Percentiles rank a stretch among this genome's conserved stretches.
These are phyloP conservation scores for Didymella lethalis DNA, from an alignment of 2,329 filamentous ascomycete species.

Conservation along the genomic window DNA sequence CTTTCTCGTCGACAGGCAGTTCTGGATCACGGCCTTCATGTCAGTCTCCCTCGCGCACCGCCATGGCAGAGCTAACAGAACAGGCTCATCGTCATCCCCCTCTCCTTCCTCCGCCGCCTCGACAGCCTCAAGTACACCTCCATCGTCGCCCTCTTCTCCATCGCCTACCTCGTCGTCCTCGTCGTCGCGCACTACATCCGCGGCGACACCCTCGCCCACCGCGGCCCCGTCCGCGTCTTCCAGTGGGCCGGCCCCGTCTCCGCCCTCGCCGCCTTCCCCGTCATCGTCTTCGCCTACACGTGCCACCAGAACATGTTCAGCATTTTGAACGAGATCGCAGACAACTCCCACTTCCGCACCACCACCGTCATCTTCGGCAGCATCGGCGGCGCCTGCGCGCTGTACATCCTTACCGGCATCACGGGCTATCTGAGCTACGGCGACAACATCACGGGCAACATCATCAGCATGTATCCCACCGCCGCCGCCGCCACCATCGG, in stretches of 20 bases:
- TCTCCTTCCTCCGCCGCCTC: constrained; percentile 88
- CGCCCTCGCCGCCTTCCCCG: constrained; percentile 84
- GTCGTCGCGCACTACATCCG: constrained; percentile 90
- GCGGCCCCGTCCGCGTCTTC: constrained; percentile 77
- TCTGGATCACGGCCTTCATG: constrained; percentile 99
- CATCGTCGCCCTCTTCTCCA: constrained; percentile 87
- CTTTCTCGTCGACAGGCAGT: constrained; percentile 87
- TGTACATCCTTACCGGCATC: constrained; percentile 91
- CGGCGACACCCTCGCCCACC: constrained; percentile 76
- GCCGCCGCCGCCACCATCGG: constrained; percentile 88
- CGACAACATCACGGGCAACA: constrained; percentile 87
- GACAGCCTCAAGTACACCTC: constrained; percentile 99
- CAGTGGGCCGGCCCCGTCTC: constrained; percentile 80
- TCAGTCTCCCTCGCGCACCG: constrained; percentile 37
- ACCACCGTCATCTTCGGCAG: constrained; percentile 81
- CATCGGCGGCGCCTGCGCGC: constrained; percentile 84
- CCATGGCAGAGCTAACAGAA: too few relatives aligned
- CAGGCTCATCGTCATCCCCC: constrained; percentile 88
- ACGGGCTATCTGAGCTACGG: constrained; percentile 97
- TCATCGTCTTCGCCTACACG: constrained; percentile 99
- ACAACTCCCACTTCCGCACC: constrained; percentile 81
- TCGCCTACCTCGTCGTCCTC: constrained; percentile 90
- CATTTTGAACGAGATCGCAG: constrained; percentile 90
- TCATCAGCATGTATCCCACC: constrained; percentile 75
- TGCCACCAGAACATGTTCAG: constrained; percentile 99